phyloP scores from a whole-genome alignment of 306 rosid species.

The Prunus armeniaca region DNA sequence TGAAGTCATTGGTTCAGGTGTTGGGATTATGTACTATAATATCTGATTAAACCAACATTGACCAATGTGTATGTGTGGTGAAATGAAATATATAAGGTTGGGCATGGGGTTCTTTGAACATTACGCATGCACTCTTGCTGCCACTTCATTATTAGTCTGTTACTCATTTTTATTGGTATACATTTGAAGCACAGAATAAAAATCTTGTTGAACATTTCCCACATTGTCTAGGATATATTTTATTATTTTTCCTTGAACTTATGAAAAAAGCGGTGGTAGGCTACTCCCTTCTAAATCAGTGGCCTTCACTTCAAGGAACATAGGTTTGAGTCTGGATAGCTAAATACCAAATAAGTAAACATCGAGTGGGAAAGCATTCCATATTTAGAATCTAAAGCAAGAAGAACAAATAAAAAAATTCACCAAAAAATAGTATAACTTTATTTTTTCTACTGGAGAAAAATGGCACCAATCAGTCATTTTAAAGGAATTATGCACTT shows the following conservation, averaged over 20 bases:
- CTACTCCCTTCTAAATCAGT: neutral
- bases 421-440: too few species aligned
- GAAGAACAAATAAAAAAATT: neutral
- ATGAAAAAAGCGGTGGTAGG: neutral
- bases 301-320: neutral
- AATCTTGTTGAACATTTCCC: neutral
- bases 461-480: neutral
- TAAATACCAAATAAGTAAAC: neutral
- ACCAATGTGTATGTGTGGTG: neutral
- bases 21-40: neutral
- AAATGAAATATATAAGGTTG: neutral
- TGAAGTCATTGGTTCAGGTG: neutral
- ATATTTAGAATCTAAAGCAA: neutral
- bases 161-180: neutral
- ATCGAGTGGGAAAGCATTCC: neutral
- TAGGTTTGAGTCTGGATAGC: neutral
- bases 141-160: too few species aligned
- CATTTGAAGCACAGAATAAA: neutral
- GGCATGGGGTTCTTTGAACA: too few species aligned
- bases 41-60: neutral
- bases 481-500: neutral
- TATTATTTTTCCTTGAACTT: neutral
- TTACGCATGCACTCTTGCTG: neutral
- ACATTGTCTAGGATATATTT: neutral
- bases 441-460: neutral